A percentile compares a stretch with the other conserved stretches of the same genome.
These are phyloP conservation scores for Metarhizium album DNA, from an alignment of 2,329 filamentous ascomycete genomes.

Conservation along the genomic window DNA sequence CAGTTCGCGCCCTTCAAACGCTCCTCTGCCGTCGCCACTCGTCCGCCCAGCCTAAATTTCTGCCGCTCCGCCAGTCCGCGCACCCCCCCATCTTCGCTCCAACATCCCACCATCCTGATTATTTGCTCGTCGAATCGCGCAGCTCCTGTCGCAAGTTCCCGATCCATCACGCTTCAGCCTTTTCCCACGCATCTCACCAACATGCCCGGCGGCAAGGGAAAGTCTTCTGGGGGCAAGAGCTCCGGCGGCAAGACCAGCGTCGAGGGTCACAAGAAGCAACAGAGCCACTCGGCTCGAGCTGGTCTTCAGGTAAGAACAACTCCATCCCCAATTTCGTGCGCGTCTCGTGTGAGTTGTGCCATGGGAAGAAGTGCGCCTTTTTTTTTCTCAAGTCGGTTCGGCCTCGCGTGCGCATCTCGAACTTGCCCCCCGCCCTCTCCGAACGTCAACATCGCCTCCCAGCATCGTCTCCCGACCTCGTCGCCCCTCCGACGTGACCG, in stretches of 20 bases:
- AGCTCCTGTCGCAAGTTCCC: background rate
- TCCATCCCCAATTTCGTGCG: slow-evolving; percentile 12
- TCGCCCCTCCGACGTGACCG: background rate
- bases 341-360: slow-evolving; percentile 1
- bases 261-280: slow-evolving; percentile 70
- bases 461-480: background rate
- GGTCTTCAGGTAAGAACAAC: slow-evolving; percentile 68
- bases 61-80: slow-evolving; percentile 10
- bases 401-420: slow-evolving; percentile 6
- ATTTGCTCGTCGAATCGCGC: slow-evolving; percentile 1
- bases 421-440: slow-evolving; percentile 15
- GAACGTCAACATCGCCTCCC: background rate
- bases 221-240: slow-evolving; percentile 80
- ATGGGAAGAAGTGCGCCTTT: background rate
- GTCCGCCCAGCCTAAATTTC: slow-evolving; percentile 11
- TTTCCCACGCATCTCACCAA: slow-evolving; percentile 3
- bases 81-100: slow-evolving; percentile 6
- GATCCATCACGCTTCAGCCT: background rate
- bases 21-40: background rate
- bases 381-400: slow-evolving; percentile 1
- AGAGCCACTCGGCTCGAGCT: slow-evolving; percentile 92
- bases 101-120: slow-evolving; percentile 2
- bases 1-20: no score
- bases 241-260: slow-evolving; percentile 62
- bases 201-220: slow-evolving; percentile 89